Evolutionary conservation across 352 stramenopile genomes (phyloP).

Genomic region (Stramenopiles sp.): DNA sequence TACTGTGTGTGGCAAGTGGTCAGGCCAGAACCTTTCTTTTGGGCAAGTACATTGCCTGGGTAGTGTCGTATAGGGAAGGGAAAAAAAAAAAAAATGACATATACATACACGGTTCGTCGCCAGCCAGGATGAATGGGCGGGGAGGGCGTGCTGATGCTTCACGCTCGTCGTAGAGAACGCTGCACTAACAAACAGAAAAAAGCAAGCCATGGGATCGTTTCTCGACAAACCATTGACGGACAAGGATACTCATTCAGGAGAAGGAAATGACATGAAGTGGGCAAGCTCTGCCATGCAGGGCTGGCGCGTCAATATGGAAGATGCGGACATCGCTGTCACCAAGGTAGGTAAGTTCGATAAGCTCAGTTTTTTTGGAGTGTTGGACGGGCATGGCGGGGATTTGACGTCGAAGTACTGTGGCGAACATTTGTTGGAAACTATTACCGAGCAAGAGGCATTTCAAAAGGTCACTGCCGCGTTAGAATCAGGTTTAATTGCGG

Average conservation of each 20-base stretch:
- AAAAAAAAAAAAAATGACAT: no score
- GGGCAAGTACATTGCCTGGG: no score
- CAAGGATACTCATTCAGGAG: not conserved
- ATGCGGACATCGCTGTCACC: conserved; percentile 49
- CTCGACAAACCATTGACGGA: not conserved
- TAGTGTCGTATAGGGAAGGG: no score
- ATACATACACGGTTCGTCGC: no score
- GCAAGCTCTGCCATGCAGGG: not conserved
- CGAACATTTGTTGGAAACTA: conserved; percentile 36
- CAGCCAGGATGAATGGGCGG: no score
- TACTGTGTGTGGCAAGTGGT: no score
- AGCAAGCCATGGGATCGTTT: not conserved
- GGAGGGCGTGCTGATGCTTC: no score
- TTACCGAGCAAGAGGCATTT: not conserved
- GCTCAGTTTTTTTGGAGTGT: conserved; percentile 53
- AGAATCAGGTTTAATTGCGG: not conserved
- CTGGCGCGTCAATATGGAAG: conserved; percentile 37
- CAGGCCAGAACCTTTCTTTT: no score
- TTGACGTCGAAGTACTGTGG: conserved; percentile 53
- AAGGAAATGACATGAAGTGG: not conserved
- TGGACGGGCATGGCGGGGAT: conserved; percentile 48
- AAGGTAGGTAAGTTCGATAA: conserved; percentile 40
- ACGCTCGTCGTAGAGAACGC: no score
- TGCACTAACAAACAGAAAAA: no score
- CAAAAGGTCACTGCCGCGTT: not conserved